A percentile compares a stretch with the other conserved stretches of the same genome.
Evolutionary conservation across 1,139 yeast species (phyloP).

Genomic region (Pichia terricola): DNA sequence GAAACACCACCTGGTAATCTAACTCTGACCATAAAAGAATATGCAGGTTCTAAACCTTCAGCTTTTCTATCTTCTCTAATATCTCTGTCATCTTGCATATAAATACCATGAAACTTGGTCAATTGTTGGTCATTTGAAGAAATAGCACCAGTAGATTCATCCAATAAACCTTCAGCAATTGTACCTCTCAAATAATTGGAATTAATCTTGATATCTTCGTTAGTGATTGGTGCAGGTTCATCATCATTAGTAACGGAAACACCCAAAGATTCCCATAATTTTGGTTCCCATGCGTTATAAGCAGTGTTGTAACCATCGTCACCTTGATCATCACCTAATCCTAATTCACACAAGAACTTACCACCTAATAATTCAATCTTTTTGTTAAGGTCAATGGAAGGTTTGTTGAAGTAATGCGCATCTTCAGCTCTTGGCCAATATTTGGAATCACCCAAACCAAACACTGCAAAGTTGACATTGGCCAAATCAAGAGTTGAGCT

Average conservation of each 20-base stretch:
- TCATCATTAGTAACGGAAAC: conserved; percentile 78
- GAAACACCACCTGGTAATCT: conserved; percentile 93
- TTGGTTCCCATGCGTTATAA: conserved; percentile 77
- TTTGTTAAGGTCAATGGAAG: conserved; percentile 64
- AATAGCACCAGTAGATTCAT: conserved; percentile 83
- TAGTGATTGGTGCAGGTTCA: conserved; percentile 92
- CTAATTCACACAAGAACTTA: conserved; percentile 60
- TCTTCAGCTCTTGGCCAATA: conserved; percentile 98
- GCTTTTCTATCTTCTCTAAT: conserved; percentile 86
- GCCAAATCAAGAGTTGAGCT: conserved; percentile 68
- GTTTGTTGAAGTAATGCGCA: conserved; percentile 87
- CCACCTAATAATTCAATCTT: conserved; percentile 67
- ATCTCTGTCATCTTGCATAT: conserved; percentile 98
- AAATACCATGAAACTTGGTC: conserved; percentile 96
- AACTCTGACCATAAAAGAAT: conserved; percentile 91
- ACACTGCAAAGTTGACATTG: conserved; percentile 59
- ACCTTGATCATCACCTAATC: conserved; percentile 94
- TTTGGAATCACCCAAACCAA: conserved; percentile 88
- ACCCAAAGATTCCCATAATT: conserved; percentile 81
- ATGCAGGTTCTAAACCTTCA: conserved; percentile 91
- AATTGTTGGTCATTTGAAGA: conserved; percentile 89
- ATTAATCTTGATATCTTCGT: conserved; percentile 87
- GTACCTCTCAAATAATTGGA: conserved; percentile 90
- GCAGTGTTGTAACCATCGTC: conserved; percentile 94
- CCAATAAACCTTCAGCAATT: conserved; percentile 76